These are phyloP conservation scores for Euphorbia schlechtendalii DNA, from an alignment of 441 rosid genomes.

Conservation along the genomic window DNA sequence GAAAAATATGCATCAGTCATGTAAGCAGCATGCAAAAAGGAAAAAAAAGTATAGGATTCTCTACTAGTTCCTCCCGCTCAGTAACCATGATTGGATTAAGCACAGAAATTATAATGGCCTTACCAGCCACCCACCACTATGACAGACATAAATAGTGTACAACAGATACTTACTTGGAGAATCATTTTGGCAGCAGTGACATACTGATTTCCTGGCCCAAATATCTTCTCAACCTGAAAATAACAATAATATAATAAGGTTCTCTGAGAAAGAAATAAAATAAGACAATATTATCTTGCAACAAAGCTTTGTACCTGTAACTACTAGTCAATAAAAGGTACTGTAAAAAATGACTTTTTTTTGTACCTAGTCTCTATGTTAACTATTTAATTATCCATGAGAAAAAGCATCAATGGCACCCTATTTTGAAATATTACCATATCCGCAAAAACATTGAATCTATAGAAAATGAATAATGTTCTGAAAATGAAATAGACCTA, in stretches of 20 bases:
- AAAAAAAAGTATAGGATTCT: not conserved
- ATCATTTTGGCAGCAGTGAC: constrained; percentile 97
- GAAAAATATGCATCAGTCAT: not conserved
- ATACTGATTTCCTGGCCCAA: constrained; percentile 95
- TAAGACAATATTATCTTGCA: not conserved
- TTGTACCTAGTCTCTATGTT: not conserved
- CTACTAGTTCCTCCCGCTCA: not conserved
- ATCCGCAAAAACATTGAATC: not conserved
- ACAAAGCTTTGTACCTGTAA: not conserved
- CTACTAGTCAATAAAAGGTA: not conserved
- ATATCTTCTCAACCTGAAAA: constrained; percentile 77
- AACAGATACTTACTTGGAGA: constrained; percentile 52
- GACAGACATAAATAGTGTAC: no score
- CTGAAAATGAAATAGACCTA: not conserved
- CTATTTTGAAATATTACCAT: not conserved
- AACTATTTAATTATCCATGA: not conserved
- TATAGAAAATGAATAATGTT: no score
- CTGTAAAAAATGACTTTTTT: not conserved
- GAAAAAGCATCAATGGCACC: not conserved
- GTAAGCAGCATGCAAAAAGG: not conserved
- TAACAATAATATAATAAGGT: constrained; percentile 6
- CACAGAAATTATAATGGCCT: not conserved
- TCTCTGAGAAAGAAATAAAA: not conserved
- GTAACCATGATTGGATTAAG: not conserved
- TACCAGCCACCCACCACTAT: not conserved